Base-by-base conservation (phyloP, 306 rosid species). In the Quillaja saponaria region DNA sequence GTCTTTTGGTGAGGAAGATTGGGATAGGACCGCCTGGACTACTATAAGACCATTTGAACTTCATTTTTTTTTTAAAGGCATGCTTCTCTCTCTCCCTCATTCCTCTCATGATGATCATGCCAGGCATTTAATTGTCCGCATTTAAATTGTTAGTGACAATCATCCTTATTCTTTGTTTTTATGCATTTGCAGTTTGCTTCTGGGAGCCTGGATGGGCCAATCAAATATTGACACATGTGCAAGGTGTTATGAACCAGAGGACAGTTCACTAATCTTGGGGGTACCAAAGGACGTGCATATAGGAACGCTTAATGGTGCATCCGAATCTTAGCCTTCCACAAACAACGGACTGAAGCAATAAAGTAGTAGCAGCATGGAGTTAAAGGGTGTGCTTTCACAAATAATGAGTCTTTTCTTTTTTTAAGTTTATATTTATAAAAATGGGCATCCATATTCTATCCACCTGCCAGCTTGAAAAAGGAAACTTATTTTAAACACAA, bases 171-270 rank as follows among this genome's bases (percentile, higher is more conserved):
- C 38, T 28, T 61, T 15, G 49, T 17, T 50, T 61, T 10, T 28
- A 51, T 31, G 37, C 55, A 28, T 45, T 79, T 77, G 75, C 96
- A 94, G 99, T 94, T 94, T 68, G 99, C 99, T 11, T 80, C 99
- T 7, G 99, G 99, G 55, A 89, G 79, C 86, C 80, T 90, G 74
- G 96, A 87, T 40, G 99, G 99, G 37, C 99, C 99, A 1, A 94
- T 94, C 64, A 85, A 69, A 84, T 94, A 89, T 68, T 94, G 89
- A 85, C 60, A 58, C 45, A 10, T 11, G 18, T 41, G 2, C 7
- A 39, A 34, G 51, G 38, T 21, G 34, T 54, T 69, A 45, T 18
- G 47, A 28, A 25, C 31, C 2, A 4, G 31, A 25, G 31, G 4
- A 4, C 4, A 25, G 31, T 25, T 58, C 51, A 34, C 67, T 59